Conservation (phyloP, 768 basidiomycete genomes). For the Amylocystis lapponica region DNA sequence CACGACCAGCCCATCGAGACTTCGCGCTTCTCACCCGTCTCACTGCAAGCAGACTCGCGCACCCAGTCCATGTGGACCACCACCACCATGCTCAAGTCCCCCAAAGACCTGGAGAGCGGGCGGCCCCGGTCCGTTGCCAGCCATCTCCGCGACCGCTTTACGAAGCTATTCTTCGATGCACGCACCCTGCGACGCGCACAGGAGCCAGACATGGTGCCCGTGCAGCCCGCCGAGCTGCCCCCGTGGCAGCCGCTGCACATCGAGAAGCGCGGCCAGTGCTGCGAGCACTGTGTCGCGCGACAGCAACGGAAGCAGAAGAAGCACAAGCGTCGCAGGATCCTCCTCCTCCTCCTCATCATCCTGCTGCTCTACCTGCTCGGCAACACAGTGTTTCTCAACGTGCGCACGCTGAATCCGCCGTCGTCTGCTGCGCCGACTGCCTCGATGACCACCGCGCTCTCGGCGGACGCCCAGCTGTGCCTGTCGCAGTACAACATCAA, state of each 20-base stretch:
- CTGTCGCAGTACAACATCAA: slow-evolving; percentile 40
- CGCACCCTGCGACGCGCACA: slow-evolving; percentile 22
- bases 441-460: slow-evolving; percentile 21
- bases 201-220: slow-evolving; percentile 23
- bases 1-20: slow-evolving; percentile 21
- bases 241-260: slow-evolving; percentile 37
- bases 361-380: slow-evolving; percentile 38
- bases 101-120: slow-evolving; percentile 13
- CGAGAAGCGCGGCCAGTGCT: slow-evolving; percentile 26
- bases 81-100: slow-evolving; percentile 16
- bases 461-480: slow-evolving; percentile 38
- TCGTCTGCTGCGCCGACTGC: background rate
- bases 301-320: slow-evolving; percentile 21
- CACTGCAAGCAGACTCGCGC: slow-evolving; percentile 27
- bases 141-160: slow-evolving; percentile 24
- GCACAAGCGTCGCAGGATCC: slow-evolving; percentile 25
- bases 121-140: slow-evolving; percentile 26
- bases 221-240: slow-evolving; percentile 16
- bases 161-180: slow-evolving; percentile 32
- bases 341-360: slow-evolving; percentile 30
- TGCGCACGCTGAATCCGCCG: slow-evolving; percentile 22
- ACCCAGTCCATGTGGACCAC: slow-evolving; percentile 22
- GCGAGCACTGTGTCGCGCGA: slow-evolving; percentile 18
- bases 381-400: slow-evolving; percentile 33
- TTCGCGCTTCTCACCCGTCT: slow-evolving; percentile 42